Conservation (phyloP, 257 asterid genomes). For the Voacanga thouarsii region DNA sequence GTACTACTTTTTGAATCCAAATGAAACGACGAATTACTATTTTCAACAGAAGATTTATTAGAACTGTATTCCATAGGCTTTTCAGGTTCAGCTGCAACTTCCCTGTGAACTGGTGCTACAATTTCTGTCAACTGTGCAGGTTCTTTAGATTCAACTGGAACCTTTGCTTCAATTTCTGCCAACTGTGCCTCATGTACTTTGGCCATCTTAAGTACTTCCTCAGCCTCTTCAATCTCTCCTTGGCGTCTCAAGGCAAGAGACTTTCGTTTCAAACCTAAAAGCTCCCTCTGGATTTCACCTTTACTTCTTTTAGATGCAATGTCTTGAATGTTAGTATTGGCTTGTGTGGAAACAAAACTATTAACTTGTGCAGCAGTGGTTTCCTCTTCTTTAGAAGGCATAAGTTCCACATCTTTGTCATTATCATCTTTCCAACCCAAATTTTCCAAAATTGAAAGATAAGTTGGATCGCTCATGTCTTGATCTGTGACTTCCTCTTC, state of each 20-base stretch:
- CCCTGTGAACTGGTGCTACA: constrained; percentile 41
- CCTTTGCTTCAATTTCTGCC: constrained; percentile 48
- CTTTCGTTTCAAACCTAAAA: constrained; percentile 73
- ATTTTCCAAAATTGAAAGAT: constrained; percentile 71
- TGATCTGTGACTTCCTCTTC: constrained; percentile 80
- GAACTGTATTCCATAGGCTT: constrained; percentile 15
- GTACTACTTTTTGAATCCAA: constrained; percentile 25
- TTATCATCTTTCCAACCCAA: constrained; percentile 88
- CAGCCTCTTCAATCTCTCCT: constrained; percentile 77
- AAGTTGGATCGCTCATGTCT: constrained; percentile 78
- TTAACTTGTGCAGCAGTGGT: constrained; percentile 16
- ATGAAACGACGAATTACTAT: constrained; percentile 22
- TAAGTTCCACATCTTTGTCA: constrained; percentile 19
- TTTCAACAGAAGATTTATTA: constrained; percentile 15
- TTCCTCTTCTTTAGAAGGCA: constrained; percentile 21
- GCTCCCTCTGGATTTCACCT: constrained; percentile 81
- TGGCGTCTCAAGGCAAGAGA: constrained; percentile 75
- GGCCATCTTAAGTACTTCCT: constrained; percentile 67
- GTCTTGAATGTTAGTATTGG: constrained; percentile 19
- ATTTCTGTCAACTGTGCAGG: constrained; percentile 49
- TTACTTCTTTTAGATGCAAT: constrained; percentile 49
- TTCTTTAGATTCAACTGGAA: too few relatives aligned
- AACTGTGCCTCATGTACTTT: constrained; percentile 56
- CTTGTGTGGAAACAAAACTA: constrained; percentile 27
- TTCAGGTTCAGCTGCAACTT: constrained; percentile 28